phyloP scores from a whole-genome alignment of 495 filamentous ascomycete genomes.

The Xylaria grammica region DNA sequence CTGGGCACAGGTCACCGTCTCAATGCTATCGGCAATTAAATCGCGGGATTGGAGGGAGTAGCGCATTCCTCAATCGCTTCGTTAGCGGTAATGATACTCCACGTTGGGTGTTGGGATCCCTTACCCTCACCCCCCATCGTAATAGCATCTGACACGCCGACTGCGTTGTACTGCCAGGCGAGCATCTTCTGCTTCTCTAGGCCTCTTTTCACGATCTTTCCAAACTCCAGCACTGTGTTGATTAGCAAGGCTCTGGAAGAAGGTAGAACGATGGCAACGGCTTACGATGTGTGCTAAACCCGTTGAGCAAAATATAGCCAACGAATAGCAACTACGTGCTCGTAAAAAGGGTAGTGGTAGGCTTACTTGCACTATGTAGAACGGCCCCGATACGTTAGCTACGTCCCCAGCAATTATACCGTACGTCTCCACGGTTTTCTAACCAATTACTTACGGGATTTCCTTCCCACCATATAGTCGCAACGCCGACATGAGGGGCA shows the following conservation, averaged over 20 bases:
- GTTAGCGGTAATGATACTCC: conserved; percentile 19
- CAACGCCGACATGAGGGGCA: conserved; percentile 85
- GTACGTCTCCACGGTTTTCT: background rate
- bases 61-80: conserved; percentile 74
- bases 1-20: conserved; percentile 87
- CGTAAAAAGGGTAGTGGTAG: too few species aligned
- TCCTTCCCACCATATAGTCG: conserved; percentile 97
- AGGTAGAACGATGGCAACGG: background rate
- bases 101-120: conserved; percentile 16
- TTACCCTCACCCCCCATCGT: conserved; percentile 95
- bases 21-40: conserved; percentile 93
- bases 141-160: conserved; percentile 92
- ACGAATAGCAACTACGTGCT: too few species aligned
- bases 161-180: conserved; percentile 91
- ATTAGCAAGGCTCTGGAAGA: conserved; percentile 15
- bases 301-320: too few species aligned
- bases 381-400: background rate
- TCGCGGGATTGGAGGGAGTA: conserved; percentile 96
- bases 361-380: conserved; percentile 21
- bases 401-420: background rate
- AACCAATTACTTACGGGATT: conserved; percentile 61
- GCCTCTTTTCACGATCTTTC: conserved; percentile 85
- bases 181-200: conserved; percentile 85
- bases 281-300: conserved; percentile 54
- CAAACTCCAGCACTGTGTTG: conserved; percentile 77